Conservation (phyloP, 2,329 filamentous ascomycete genomes). For the Chrysoporthe puriensis region DNA sequence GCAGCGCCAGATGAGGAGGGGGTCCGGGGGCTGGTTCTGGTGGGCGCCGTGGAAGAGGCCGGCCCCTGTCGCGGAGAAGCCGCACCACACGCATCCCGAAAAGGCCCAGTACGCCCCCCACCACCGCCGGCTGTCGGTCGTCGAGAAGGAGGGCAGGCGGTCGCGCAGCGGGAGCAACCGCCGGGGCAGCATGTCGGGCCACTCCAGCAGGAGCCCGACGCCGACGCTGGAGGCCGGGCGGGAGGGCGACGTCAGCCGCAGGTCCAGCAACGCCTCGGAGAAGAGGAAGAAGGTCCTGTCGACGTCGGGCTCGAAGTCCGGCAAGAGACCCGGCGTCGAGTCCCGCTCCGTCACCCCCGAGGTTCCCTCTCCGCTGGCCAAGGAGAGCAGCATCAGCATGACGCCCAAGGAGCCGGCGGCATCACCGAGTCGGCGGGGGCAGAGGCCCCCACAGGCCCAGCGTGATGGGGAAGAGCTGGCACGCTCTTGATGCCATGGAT, state of each 20-base stretch:
- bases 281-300: slow-evolving; percentile 57
- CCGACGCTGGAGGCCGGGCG: slow-evolving; percentile 49
- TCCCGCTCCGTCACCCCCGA: slow-evolving; percentile 60
- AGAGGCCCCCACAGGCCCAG: slow-evolving; percentile 24
- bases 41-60: slow-evolving; percentile 74
- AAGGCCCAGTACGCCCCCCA: slow-evolving; percentile 36
- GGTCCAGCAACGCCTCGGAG: slow-evolving; percentile 53
- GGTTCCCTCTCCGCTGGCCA: slow-evolving; percentile 55
- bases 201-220: slow-evolving; percentile 54
- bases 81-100: slow-evolving; percentile 42
- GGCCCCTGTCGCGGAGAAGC: slow-evolving; percentile 42
- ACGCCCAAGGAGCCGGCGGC: slow-evolving; percentile 17
- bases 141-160: slow-evolving; percentile 52
- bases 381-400: slow-evolving; percentile 47
- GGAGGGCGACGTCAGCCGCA: slow-evolving; percentile 45
- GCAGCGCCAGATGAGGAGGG: slow-evolving; percentile 68
- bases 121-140: slow-evolving; percentile 46
- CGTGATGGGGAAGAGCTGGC: background rate
- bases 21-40: slow-evolving; percentile 78
- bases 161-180: slow-evolving; percentile 57
- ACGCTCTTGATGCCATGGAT: background rate
- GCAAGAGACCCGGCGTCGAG: slow-evolving; percentile 50
- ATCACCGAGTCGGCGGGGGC: slow-evolving; percentile 8
- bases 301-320: slow-evolving; percentile 32
- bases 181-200: slow-evolving; percentile 51